Evolutionary conservation across 2,329 filamentous ascomycete genomes (phyloP).

Genomic region (Ceratocystiopsis sp.): DNA sequence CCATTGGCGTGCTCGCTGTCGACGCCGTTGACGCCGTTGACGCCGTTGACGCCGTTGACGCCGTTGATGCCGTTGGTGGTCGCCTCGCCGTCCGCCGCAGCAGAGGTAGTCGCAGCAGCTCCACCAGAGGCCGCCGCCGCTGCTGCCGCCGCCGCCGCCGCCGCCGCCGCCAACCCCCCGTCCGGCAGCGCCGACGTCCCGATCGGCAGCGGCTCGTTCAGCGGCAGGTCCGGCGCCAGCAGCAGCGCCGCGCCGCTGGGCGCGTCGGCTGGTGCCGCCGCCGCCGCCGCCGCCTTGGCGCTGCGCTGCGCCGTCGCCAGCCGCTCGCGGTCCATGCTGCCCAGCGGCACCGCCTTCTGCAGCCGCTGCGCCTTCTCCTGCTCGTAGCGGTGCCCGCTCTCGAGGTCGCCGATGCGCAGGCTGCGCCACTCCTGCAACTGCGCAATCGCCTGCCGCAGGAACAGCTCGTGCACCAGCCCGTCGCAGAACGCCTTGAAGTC

Average conservation of each 20-base stretch:
- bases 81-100: constrained; percentile 1
- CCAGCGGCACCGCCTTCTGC: constrained; percentile 53
- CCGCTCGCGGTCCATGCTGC: constrained; percentile 66
- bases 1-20: no score
- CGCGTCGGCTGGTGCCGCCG: constrained; percentile 50
- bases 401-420: constrained; percentile 68
- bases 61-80: constrained; percentile 7
- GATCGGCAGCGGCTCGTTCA: constrained; percentile 25
- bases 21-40: constrained; percentile 13
- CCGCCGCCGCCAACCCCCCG: constrained; percentile 10
- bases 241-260: constrained; percentile 60
- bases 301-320: constrained; percentile 55
- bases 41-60: constrained; percentile 13
- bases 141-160: background rate
- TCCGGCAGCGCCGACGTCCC: constrained; percentile 24
- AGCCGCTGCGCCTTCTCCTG: constrained; percentile 64
- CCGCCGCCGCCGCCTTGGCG: constrained; percentile 45
- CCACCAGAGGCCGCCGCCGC: background rate
- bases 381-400: constrained; percentile 83
- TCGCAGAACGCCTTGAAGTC: constrained; percentile 80
- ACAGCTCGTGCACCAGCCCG: constrained; percentile 78
- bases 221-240: constrained; percentile 53
- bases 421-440: constrained; percentile 91
- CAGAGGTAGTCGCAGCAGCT: background rate
- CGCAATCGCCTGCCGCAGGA: constrained; percentile 71